Evolutionary conservation across 148 eudicot species (phyloP).

Genomic region (Nyssa sinensis): DNA sequence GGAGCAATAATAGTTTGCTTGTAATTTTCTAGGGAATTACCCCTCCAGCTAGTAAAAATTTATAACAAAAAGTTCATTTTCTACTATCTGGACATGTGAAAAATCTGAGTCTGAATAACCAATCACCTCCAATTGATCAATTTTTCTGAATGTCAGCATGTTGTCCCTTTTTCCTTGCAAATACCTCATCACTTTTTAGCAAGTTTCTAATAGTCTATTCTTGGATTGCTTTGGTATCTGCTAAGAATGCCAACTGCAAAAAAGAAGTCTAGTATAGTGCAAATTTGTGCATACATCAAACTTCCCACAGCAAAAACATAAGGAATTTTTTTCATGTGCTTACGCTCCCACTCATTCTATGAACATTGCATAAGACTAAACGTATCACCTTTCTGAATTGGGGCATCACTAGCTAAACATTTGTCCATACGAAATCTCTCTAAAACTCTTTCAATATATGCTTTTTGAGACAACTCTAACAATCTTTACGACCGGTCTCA

Average conservation of each 20-base stretch:
- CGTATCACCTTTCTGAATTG: not conserved
- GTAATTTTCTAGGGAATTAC: not conserved
- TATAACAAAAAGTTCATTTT: not conserved
- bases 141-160: not conserved
- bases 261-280: not conserved
- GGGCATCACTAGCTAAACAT: not conserved
- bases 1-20: not conserved
- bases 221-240: not conserved
- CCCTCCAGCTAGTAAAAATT: not conserved
- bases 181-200: not conserved
- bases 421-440: not conserved
- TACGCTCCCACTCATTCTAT: not conserved
- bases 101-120: not conserved
- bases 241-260: not conserved
- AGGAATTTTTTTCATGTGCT: not conserved
- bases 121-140: not conserved
- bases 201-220: not conserved
- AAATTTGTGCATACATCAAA: not conserved
- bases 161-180: not conserved
- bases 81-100: not conserved
- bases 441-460: not conserved
- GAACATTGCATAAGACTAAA: not conserved
- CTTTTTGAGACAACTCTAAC: slow-evolving; percentile 1
- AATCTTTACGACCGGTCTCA: not conserved
- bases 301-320: not conserved